Evolutionary conservation across 257 asterid genomes (phyloP).

Genomic region (Cinchona pubescens): DNA sequence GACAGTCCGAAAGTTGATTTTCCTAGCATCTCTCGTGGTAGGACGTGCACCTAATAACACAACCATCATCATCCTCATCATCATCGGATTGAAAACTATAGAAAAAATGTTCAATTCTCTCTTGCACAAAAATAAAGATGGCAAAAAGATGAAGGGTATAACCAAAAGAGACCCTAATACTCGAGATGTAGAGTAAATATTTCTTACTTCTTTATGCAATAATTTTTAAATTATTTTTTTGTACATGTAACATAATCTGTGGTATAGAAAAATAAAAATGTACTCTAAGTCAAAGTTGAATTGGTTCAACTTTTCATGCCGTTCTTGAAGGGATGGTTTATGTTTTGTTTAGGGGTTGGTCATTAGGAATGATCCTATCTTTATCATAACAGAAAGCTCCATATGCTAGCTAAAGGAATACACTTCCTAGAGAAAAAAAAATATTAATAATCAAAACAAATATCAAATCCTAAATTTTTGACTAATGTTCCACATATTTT

Average conservation of each 20-base stretch:
- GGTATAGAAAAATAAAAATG: too few relatives aligned
- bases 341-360: neutral
- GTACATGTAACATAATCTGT: too few relatives aligned
- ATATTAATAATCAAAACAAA: neutral
- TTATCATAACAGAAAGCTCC: too few relatives aligned
- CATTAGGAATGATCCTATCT: too few relatives aligned
- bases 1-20: slow-evolving; percentile 39
- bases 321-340: neutral
- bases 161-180: neutral
- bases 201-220: too few relatives aligned
- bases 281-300: too few relatives aligned
- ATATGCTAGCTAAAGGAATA: neutral
- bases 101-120: neutral
- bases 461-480: slow-evolving; percentile 11
- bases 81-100: neutral
- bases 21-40: slow-evolving; percentile 37
- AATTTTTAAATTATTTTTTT: too few relatives aligned
- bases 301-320: neutral
- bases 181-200: too few relatives aligned
- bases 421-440: neutral
- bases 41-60: slow-evolving; percentile 29
- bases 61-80: neutral
- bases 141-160: neutral
- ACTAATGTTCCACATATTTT: slow-evolving; percentile 56
- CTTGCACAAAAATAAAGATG: neutral